phyloP scores from a whole-genome alignment of 225 moss, liverwort and hornwort genomes.

The Thuidium tamariscinum region DNA sequence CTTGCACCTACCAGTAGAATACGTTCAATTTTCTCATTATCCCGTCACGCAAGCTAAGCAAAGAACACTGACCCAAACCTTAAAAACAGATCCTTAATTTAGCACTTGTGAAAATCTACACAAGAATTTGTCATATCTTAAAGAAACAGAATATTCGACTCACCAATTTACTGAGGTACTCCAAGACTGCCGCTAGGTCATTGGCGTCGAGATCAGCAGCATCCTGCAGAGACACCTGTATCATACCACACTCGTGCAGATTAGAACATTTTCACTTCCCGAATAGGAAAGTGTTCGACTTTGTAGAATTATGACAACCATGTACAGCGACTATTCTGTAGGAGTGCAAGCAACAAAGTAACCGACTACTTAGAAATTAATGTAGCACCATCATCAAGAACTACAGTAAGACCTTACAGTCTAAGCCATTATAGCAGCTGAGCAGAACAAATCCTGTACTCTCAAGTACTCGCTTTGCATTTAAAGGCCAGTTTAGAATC shows the following conservation, averaged over 20 bases:
- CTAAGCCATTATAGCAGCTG: background rate
- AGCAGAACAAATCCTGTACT: background rate
- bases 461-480: background rate
- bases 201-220: conserved; percentile 86
- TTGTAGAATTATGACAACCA: background rate
- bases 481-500: background rate
- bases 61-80: background rate
- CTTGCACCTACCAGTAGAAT: conserved; percentile 56
- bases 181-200: conserved; percentile 64
- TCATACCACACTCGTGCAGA: background rate
- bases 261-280: background rate
- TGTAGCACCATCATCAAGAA: background rate
- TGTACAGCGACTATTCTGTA: background rate
- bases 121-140: background rate
- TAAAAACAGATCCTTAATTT: background rate
- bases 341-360: background rate
- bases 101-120: background rate
- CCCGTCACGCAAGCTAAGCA: background rate
- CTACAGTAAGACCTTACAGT: background rate
- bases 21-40: background rate
- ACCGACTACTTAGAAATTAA: background rate
- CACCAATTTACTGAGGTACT: conserved; percentile 68
- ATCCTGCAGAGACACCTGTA: conserved; percentile 76
- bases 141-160: background rate
- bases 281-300: background rate